Evolutionary conservation across 257 asterid genomes (phyloP).

Genomic region (Handroanthus guayacan): DNA sequence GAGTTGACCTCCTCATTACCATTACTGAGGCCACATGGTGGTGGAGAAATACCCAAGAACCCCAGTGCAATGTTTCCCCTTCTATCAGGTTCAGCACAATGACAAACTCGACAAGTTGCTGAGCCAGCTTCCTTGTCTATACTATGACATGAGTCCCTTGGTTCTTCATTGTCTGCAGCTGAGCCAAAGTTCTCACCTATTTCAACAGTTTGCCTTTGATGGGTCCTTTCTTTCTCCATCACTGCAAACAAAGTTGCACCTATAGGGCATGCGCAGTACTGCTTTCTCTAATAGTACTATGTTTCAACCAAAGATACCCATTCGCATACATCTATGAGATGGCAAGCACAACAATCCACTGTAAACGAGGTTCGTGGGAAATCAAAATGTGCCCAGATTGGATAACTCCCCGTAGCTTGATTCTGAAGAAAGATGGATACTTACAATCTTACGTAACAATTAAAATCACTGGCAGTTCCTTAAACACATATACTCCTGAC

Average conservation of each 20-base stretch:
- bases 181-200: constrained; percentile 39
- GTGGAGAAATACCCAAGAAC: constrained; percentile 74
- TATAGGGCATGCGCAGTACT: constrained; percentile 19
- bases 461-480: constrained; percentile 28
- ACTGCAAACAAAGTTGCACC: constrained; percentile 30
- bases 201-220: constrained; percentile 46
- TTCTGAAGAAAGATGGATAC: constrained; percentile 16
- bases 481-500: constrained; percentile 13
- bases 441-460: not conserved
- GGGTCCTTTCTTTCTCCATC: constrained; percentile 59
- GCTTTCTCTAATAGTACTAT: constrained; percentile 28
- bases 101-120: constrained; percentile 88
- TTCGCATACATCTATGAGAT: constrained; percentile 25
- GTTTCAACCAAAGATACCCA: constrained; percentile 37
- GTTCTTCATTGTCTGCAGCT: constrained; percentile 47
- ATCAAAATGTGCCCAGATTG: constrained; percentile 16
- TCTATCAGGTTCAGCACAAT: constrained; percentile 79
- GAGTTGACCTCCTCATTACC: constrained; percentile 51
- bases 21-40: constrained; percentile 40
- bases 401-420: constrained; percentile 23
- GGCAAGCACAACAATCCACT: constrained; percentile 17
- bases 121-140: constrained; percentile 60
- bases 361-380: constrained; percentile 29
- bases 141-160: constrained; percentile 49
- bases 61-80: constrained; percentile 76